Percentiles rank a stretch among this genome's conserved stretches.
Evolutionary conservation across 2,329 filamentous ascomycete genomes (phyloP).

Genomic region (Penicillium sp.): DNA sequence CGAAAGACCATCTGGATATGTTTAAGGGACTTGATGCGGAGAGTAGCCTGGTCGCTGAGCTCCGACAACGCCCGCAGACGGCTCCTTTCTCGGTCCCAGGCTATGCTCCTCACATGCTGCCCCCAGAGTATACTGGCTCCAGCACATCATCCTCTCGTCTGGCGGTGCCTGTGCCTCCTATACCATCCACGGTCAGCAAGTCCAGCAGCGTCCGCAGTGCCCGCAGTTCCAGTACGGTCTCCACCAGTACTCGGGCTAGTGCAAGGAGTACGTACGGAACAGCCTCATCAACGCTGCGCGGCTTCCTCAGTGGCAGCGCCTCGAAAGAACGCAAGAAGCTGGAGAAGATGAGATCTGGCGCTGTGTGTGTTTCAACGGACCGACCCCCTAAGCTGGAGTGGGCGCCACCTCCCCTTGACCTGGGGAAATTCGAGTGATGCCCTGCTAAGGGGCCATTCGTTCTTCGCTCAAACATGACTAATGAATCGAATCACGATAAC

Average conservation of each 20-base stretch:
- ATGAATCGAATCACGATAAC: too few relatives aligned
- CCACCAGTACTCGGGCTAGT: conserved; percentile 32
- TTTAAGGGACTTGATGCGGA: too few relatives aligned
- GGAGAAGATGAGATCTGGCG: too few relatives aligned
- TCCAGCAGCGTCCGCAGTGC: conserved; percentile 31
- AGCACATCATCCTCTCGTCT: conserved; percentile 17
- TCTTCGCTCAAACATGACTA: too few relatives aligned
- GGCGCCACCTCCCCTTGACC: too few relatives aligned
- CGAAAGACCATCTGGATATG: too few relatives aligned
- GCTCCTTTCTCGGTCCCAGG: too few relatives aligned
- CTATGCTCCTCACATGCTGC: too few relatives aligned
- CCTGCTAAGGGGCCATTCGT: too few relatives aligned
- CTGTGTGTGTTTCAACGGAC: conserved; percentile 26
- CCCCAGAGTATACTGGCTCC: too few relatives aligned
- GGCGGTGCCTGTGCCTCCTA: conserved; percentile 26
- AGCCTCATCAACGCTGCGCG: conserved; percentile 31
- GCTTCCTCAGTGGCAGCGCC: conserved; percentile 27
- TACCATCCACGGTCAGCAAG: conserved; percentile 22
- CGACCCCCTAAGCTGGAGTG: conserved; percentile 31
- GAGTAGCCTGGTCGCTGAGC: too few relatives aligned
- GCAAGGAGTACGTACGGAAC: conserved; percentile 29
- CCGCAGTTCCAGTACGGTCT: conserved; percentile 31
- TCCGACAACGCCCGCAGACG: conserved; percentile 22
- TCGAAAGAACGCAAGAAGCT: conserved; percentile 26
- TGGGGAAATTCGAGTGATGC: too few relatives aligned